Conservation (phyloP, 805 yeast species). For the Metschnikowia henanensis region DNA sequence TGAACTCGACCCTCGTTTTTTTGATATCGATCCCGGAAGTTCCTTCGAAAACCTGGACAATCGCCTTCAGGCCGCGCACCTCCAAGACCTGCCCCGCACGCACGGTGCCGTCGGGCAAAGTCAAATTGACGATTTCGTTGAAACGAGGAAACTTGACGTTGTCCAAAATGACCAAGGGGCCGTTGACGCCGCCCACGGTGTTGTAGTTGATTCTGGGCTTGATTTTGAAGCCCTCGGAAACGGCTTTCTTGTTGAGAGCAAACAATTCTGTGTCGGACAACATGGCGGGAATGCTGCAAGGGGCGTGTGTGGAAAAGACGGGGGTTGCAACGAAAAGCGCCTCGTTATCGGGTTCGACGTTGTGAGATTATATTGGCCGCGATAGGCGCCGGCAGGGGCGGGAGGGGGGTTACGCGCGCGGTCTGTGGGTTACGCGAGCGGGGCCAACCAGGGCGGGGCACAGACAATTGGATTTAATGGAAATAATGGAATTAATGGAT, state of each 20-base stretch:
- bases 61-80: constrained; percentile 95
- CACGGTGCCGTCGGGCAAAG: constrained; percentile 90
- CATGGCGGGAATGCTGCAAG: constrained; percentile 19
- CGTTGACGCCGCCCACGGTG: constrained; percentile 98
- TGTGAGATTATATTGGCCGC: constrained; percentile 16
- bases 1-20: constrained; percentile 95
- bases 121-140: constrained; percentile 95
- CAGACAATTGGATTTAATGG: no score
- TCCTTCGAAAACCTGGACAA: constrained; percentile 99
- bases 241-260: constrained; percentile 90
- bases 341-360: constrained; percentile 21
- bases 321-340: no score
- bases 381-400: no score
- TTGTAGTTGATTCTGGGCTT: constrained; percentile 91
- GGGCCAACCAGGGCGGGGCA: no score
- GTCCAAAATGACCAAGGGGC: constrained; percentile 83
- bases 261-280: constrained; percentile 46
- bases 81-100: constrained; percentile 99
- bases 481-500: no score
- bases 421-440: no score
- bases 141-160: constrained; percentile 60
- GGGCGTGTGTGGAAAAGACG: background rate
- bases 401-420: no score
- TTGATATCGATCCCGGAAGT: constrained; percentile 98
- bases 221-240: constrained; percentile 84